Percentiles rank a stretch among this genome's conserved stretches.
These are phyloP conservation scores for Ordospora pajunii DNA, from an alignment of 371 early-diverging fungal species.

Conservation along the genomic window DNA sequence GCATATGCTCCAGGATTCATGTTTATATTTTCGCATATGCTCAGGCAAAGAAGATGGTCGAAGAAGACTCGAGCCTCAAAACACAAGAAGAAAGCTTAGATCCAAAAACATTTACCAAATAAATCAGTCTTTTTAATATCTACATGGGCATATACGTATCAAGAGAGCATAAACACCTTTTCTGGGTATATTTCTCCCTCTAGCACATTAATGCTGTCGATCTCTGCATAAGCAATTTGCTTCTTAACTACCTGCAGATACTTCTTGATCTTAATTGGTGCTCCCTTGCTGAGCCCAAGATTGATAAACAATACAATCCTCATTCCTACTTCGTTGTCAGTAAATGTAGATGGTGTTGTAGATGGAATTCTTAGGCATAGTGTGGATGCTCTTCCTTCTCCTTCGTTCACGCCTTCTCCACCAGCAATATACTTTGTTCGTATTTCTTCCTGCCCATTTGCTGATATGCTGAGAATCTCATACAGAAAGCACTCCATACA, in stretches of 20 bases:
- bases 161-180: slow-evolving; percentile 11
- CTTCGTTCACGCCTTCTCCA: background rate
- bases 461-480: slow-evolving; percentile 9
- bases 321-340: background rate
- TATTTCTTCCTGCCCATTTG: background rate
- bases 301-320: slow-evolving; percentile 22
- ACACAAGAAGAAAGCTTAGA: background rate
- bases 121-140: background rate
- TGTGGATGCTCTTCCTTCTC: background rate
- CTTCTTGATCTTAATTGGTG: slow-evolving; percentile 27
- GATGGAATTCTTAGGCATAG: slow-evolving; percentile 23
- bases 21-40: slow-evolving; percentile 41
- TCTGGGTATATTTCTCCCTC: slow-evolving; percentile 25
- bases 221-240: slow-evolving; percentile 1
- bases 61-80: background rate
- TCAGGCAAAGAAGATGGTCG: slow-evolving; percentile 22
- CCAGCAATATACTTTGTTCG: slow-evolving; percentile 25
- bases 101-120: background rate
- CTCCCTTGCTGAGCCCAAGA: background rate
- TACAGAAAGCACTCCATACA: slow-evolving; percentile 30
- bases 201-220: slow-evolving; percentile 22
- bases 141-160: background rate
- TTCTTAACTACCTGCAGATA: slow-evolving; percentile 21
- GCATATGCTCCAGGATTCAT: slow-evolving; percentile 25
- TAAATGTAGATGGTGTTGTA: slow-evolving; percentile 6